phyloP scores from a whole-genome alignment of 176 grass and related monocot species.

The Avena eriantha region DNA sequence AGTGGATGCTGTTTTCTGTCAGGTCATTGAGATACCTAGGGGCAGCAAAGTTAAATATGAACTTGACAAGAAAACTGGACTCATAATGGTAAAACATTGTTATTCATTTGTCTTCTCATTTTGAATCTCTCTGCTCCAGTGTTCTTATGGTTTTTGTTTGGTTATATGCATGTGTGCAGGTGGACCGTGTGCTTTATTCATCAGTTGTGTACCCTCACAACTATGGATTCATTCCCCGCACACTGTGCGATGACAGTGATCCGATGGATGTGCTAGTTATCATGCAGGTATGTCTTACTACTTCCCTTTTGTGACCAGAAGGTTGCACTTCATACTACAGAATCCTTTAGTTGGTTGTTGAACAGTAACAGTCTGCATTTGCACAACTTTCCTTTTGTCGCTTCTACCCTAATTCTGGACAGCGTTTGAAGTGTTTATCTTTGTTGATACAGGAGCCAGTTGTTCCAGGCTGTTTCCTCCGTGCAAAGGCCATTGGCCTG shows the following conservation, averaged over 20 bases:
- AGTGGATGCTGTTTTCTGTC: neutral
- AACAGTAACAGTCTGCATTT: neutral
- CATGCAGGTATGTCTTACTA: slow-evolving; percentile 74
- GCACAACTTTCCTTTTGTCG: neutral
- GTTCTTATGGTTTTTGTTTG: slow-evolving; percentile 17
- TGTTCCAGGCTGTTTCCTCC: slow-evolving; percentile 87
- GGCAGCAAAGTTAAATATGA: slow-evolving; percentile 99
- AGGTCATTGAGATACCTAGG: slow-evolving; percentile 94
- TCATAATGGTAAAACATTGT: slow-evolving; percentile 67
- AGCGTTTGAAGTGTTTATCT: neutral
- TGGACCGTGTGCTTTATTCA: slow-evolving; percentile 93
- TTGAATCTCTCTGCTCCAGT: neutral
- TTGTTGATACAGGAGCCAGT: slow-evolving; percentile 77
- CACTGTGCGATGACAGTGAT: slow-evolving; percentile 95
- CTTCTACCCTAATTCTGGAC: neutral
- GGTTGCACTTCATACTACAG: neutral
- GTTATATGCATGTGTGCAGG: slow-evolving; percentile 46
- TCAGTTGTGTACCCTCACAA: slow-evolving; percentile 98
- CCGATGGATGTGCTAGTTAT: slow-evolving; percentile 96
- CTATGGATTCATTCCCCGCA: slow-evolving; percentile 98
- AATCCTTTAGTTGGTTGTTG: neutral
- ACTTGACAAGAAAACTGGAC: slow-evolving; percentile 97
- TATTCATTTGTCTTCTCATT: neutral
- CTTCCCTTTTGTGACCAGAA: neutral
- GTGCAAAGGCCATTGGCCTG: slow-evolving; percentile 89